These are phyloP conservation scores for Phytophthora sp. DNA, from an alignment of 352 stramenopile species.

Conservation along the genomic window DNA sequence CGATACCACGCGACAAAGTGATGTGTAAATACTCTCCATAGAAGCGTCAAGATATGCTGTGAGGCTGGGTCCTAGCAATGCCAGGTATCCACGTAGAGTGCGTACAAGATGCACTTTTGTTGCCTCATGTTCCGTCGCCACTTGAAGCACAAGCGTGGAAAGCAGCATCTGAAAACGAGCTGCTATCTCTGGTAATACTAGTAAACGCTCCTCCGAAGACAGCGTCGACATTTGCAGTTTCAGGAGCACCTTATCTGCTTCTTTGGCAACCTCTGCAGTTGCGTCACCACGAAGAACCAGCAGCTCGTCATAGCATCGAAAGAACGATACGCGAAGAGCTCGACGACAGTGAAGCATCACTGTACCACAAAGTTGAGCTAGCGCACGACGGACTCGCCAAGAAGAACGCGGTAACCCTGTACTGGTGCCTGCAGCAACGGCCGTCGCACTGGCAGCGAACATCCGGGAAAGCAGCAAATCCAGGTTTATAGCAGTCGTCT, in stretches of 20 bases:
- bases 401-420: slow-evolving; percentile 49
- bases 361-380: slow-evolving; percentile 65
- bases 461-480: slow-evolving; percentile 68
- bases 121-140: slow-evolving; percentile 65
- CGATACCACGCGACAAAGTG: slow-evolving; percentile 54
- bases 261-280: slow-evolving; percentile 42
- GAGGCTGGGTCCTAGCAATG: slow-evolving; percentile 50
- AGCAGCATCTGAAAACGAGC: slow-evolving; percentile 78
- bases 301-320: slow-evolving; percentile 82
- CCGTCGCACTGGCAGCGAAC: slow-evolving; percentile 46
- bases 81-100: slow-evolving; percentile 73
- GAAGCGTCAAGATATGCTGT: slow-evolving; percentile 55
- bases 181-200: slow-evolving; percentile 61
- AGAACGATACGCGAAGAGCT: slow-evolving; percentile 63
- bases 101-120: slow-evolving; percentile 63
- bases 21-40: slow-evolving; percentile 55
- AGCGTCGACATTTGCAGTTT: slow-evolving; percentile 40
- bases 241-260: slow-evolving; percentile 35
- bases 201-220: slow-evolving; percentile 59
- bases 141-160: slow-evolving; percentile 67
- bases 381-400: slow-evolving; percentile 65
- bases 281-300: slow-evolving; percentile 67
- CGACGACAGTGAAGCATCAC: slow-evolving; percentile 61
- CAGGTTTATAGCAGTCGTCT: slow-evolving; percentile 61
- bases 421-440: slow-evolving; percentile 27